Conservation (phyloP, 2,329 filamentous ascomycete genomes). For the Aspergillus pseudonomiae region DNA sequence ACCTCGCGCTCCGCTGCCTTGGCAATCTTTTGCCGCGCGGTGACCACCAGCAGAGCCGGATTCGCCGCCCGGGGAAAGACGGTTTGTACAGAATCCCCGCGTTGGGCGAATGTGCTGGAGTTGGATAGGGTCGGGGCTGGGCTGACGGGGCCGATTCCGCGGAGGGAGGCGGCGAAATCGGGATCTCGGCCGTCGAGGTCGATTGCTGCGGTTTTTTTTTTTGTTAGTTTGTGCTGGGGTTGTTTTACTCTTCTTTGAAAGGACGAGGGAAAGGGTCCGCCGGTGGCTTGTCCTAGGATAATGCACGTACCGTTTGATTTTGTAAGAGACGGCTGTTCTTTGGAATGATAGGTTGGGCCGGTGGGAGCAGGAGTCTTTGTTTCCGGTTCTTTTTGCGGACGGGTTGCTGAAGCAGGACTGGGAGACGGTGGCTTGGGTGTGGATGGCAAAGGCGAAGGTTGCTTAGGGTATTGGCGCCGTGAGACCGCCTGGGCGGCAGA, state of each 20-base stretch:
- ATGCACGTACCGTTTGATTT: constrained; percentile 38
- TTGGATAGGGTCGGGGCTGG: constrained; percentile 60
- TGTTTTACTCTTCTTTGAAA: constrained; percentile 4
- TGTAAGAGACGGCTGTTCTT: constrained; percentile 34
- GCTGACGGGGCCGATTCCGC: constrained; percentile 61
- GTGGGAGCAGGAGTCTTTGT: constrained; percentile 9
- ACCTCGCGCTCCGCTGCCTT: constrained; percentile 59
- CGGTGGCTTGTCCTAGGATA: not conserved
- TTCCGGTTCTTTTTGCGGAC: constrained; percentile 12
- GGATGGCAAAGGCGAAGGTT: constrained; percentile 39
- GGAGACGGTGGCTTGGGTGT: constrained; percentile 40
- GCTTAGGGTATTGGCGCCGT: constrained; percentile 60
- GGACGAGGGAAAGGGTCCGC: not conserved
- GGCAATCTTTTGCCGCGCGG: constrained; percentile 54
- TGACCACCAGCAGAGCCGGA: constrained; percentile 58
- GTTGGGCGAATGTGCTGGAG: constrained; percentile 52
- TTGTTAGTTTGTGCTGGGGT: constrained; percentile 2
- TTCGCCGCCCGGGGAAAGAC: constrained; percentile 49
- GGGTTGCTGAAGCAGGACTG: constrained; percentile 25
- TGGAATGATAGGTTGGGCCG: constrained; percentile 39
- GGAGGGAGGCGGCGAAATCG: constrained; percentile 78
- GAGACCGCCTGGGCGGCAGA: constrained; percentile 53
- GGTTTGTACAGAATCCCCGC: constrained; percentile 33
- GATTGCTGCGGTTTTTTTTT: constrained; percentile 46
- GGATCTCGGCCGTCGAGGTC: constrained; percentile 65